A percentile compares a stretch with the other conserved stretches of the same genome.
phyloP scores from a whole-genome alignment of 2,329 filamentous ascomycete genomes.

The Ophiostoma quercus region DNA sequence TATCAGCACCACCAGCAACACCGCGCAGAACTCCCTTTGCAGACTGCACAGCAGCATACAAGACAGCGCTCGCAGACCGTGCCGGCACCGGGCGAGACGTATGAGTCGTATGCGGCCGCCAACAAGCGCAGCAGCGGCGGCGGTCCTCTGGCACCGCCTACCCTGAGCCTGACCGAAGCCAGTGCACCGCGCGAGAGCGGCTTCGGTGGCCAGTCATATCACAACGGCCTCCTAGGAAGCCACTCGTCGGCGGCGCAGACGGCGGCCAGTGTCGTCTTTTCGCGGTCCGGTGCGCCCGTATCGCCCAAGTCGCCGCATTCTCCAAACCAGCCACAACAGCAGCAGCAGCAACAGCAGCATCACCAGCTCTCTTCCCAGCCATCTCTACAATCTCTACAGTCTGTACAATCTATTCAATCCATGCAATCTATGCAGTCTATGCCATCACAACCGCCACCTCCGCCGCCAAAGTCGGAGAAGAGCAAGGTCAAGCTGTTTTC shows the following conservation, averaged over 20 bases:
- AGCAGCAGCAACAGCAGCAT: conserved; percentile 22
- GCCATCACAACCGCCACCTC: conserved; percentile 35
- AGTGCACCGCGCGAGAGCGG: conserved; percentile 55
- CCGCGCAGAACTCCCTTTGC: neutral
- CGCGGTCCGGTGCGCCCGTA: conserved; percentile 50
- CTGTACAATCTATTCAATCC: conserved; percentile 21
- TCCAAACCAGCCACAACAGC: neutral
- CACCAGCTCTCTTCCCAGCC: conserved; percentile 17
- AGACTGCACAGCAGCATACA: conserved; percentile 37
- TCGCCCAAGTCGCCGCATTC: conserved; percentile 27
- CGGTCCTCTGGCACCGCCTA: conserved; percentile 55
- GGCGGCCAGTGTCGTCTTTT: conserved; percentile 69
- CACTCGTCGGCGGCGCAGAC: conserved; percentile 62
- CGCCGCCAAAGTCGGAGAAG: conserved; percentile 56
- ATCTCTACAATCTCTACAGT: neutral
- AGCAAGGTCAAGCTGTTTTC: conserved; percentile 79
- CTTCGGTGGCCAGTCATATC: conserved; percentile 50
- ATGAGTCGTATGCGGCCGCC: conserved; percentile 34
- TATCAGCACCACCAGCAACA: conserved; percentile 40
- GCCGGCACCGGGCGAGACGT: conserved; percentile 49
- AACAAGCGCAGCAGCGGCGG: conserved; percentile 45
- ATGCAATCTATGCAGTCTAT: conserved; percentile 24
- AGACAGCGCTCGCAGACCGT: conserved; percentile 72
- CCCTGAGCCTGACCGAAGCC: conserved; percentile 60
- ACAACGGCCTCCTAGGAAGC: conserved; percentile 56